phyloP scores from a whole-genome alignment of 192 early-diverging fungal genomes.

The Anaeromyces robustus region DNA sequence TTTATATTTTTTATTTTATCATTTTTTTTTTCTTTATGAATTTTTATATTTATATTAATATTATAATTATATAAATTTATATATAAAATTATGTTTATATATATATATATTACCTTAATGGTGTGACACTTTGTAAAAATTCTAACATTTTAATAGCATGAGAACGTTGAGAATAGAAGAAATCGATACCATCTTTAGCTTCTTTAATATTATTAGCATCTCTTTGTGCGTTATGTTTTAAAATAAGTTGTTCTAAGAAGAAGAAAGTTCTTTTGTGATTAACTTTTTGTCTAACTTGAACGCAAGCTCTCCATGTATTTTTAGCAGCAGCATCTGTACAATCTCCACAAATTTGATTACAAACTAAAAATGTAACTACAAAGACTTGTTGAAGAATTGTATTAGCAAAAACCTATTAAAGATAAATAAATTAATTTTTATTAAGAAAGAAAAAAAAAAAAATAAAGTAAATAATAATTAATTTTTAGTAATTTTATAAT shows the following conservation, averaged over 20 bases:
- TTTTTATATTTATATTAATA: neutral
- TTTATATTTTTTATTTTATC: no score
- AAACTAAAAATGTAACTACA: slow-evolving; percentile 86
- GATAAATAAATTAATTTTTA: no score
- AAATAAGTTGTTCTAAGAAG: slow-evolving; percentile 93
- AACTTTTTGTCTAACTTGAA: slow-evolving; percentile 92
- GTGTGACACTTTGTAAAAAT: slow-evolving; percentile 75
- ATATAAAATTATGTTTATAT: no score
- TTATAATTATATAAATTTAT: neutral
- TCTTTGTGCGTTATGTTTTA: slow-evolving; percentile 92
- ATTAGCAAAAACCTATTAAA: slow-evolving; percentile 69
- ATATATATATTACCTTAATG: slow-evolving; percentile 29
- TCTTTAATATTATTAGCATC: slow-evolving; percentile 98
- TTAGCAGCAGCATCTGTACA: slow-evolving; percentile 90
- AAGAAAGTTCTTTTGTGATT: slow-evolving; percentile 95
- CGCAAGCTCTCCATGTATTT: slow-evolving; percentile 94
- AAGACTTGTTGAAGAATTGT: slow-evolving; percentile 95
- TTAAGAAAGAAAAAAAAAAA: no score
- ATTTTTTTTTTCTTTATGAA: no score
- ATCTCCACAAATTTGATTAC: slow-evolving; percentile 86
- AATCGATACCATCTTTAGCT: slow-evolving; percentile 88
- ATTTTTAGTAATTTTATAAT: no score
- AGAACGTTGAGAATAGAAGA: slow-evolving; percentile 76
- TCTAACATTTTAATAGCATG: slow-evolving; percentile 95
- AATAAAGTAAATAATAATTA: no score